Conservation (phyloP, 1,284 basidiomycete species). For the Hymenochaete sp. region DNA sequence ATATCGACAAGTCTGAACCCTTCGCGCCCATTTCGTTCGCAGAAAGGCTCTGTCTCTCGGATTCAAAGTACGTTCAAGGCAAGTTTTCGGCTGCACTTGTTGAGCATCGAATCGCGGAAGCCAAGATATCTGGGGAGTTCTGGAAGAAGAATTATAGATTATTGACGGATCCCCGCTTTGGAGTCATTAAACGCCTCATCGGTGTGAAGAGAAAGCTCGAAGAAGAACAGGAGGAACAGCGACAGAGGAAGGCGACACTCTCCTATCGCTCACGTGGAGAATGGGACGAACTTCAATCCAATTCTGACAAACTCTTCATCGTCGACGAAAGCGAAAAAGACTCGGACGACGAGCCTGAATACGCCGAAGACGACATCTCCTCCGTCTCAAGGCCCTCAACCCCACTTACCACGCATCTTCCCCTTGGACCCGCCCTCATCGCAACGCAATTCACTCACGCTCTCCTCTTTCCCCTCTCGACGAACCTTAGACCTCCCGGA, state of each 20-base stretch:
- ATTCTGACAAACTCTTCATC: constrained; percentile 29
- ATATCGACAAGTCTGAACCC: no score
- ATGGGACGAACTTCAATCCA: constrained; percentile 13
- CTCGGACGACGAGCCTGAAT: constrained; percentile 28
- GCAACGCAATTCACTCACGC: constrained; percentile 57
- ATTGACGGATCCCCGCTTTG: constrained; percentile 58
- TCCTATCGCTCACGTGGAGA: constrained; percentile 28
- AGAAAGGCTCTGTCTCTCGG: constrained; percentile 44
- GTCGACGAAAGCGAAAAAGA: constrained; percentile 31
- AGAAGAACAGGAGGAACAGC: constrained; percentile 23
- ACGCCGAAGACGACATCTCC: constrained; percentile 24
- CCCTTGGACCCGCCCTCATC: constrained; percentile 54
- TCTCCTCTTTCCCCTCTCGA: constrained; percentile 48
- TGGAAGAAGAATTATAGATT: constrained; percentile 24
- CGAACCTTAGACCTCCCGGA: constrained; percentile 47
- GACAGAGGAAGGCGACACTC: constrained; percentile 24
- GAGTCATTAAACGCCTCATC: constrained; percentile 52
- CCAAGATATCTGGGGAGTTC: constrained; percentile 15
- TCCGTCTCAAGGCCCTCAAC: constrained; percentile 45
- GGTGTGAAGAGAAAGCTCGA: constrained; percentile 53
- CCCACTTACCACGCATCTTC: constrained; percentile 59
- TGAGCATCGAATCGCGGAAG: constrained; percentile 30
- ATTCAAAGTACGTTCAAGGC: constrained; percentile 64
- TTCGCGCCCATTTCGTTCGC: constrained; percentile 71
- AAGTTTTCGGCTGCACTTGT: constrained; percentile 66